Evolutionary conservation across 257 asterid species (phyloP), one percentile per base, ranked within the genome.

Genomic region (Linderniella brevidens): DNA sequence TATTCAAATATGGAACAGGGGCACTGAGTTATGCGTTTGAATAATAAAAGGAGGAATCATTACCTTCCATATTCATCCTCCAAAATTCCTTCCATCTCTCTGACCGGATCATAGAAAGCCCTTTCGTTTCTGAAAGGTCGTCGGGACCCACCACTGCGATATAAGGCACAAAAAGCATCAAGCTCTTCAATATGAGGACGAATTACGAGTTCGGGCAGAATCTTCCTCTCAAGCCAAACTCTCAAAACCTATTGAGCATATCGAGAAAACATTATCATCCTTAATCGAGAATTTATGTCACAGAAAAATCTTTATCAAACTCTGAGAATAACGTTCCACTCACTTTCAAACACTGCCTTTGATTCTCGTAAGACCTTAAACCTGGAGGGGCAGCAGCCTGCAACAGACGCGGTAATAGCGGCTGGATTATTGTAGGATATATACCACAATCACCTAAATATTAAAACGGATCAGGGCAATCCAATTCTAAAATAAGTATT

Each of bases 61-160:
- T 70, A 83, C 97, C 97, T 87, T 71, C 97, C 97, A 58, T 87
- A 87, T 69, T 87, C 97, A 63, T 87, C 95, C 3, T 80, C 97
- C 59, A 55, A 60, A 93, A 87, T 83, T 19, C 90, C 97, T 71
- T 78, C 90, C 97, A 83, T 80, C 68, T 87, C 78, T 68, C 97
- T 74, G 47, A 87, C 67, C 35, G 95, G 97, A 56, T 87, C 97
- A 55, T 87, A 95, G 55, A 83, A 74, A 53, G 95, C 59, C 63
- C 97, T 74, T 60, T 87, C 97, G 43, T 73, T 68, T 63, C 79
- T 69, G 41, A 62, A 60, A 39, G 87, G 57, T 19, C 93, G 75
- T 13, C 93, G 86, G 36, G 79, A 77, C 54, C 60, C 73, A 37
- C 65, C 69, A 14, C 59, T 46, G 44, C 70, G 71, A 61, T 86